Conservation (phyloP, 2,329 filamentous ascomycete species). For the Aspergillus sp. region DNA sequence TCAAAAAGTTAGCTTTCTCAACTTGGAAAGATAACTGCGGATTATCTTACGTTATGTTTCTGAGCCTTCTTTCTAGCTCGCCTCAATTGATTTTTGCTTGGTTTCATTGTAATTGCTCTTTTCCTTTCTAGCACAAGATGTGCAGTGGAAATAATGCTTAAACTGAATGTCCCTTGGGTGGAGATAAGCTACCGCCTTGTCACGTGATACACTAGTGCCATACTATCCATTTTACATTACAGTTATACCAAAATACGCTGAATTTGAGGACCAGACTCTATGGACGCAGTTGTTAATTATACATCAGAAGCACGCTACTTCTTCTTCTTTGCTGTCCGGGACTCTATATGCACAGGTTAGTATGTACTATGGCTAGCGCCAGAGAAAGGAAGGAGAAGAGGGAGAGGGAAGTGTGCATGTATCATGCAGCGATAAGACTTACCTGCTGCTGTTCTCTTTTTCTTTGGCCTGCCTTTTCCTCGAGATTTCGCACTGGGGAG, state of each 20-base stretch:
- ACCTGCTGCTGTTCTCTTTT: constrained; percentile 61
- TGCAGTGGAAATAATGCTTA: too few relatives aligned
- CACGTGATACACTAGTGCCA: too few relatives aligned
- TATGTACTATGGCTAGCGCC: constrained; percentile 1
- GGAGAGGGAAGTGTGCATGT: not conserved
- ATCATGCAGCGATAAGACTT: constrained; percentile 6
- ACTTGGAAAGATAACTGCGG: not conserved
- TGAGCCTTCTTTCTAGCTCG: constrained; percentile 91
- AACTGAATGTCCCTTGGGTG: too few relatives aligned
- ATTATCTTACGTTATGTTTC: constrained; percentile 56
- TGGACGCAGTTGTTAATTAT: not conserved
- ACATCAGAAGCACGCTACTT: constrained; percentile 7
- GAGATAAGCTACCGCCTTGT: too few relatives aligned
- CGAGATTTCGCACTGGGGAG: constrained; percentile 59
- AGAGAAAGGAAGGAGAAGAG: not conserved
- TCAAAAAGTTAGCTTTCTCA: constrained; percentile 14
- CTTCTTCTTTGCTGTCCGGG: constrained; percentile 21
- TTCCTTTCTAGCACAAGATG: too few relatives aligned
- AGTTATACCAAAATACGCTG: too few relatives aligned
- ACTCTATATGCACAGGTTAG: constrained; percentile 9
- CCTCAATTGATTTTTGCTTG: constrained; percentile 90
- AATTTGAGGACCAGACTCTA: too few relatives aligned
- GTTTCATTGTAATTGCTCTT: constrained; percentile 47
- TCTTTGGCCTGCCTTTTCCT: constrained; percentile 84
- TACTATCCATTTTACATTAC: too few relatives aligned